Base-by-base conservation (phyloP, 805 yeast species). In the Brettanomyces anomalus region DNA sequence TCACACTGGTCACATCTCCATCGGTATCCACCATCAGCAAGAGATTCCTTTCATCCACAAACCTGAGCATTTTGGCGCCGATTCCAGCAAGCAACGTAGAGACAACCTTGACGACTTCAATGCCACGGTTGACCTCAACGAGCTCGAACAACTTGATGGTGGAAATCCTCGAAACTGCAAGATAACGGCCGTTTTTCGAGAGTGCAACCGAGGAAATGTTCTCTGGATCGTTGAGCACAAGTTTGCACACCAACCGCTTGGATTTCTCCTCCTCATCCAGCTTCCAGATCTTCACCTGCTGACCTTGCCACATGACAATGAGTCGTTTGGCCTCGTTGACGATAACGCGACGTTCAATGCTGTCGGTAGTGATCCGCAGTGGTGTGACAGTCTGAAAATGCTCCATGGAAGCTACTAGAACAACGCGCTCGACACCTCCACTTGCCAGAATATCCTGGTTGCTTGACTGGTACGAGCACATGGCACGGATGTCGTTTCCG, bases 401-500 rank as follows among this genome's bases (percentile, higher is more conserved):
- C 24, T 71, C 70, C 21, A 81, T 63, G 1, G 93, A 76, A 55
- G 77, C 83, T 19, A 81, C 71, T 3, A 79, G 81, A 40, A 86
- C 63, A 17, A 77, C 69, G 56, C 81, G 74, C 55, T 85, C 95
- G 17, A 82, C 85, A 53, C 95, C 95, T 39, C 93, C 95, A 50
- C 89, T 80, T 2, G 84, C 78, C 42, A 90, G 67, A 46, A 82
- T 71, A 54, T 79, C 79, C 40, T 77, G 69, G 36, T 79, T 79
- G 52, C 74, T 79, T 33, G 90, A 66, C 58, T 85, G 89, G 52
- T 70, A 84, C 4, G 80, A 66, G 1, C 80, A 64, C 73, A 89
- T 74, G 1, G 93, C 68, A 56, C 96, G 78, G 33, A 89, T 77
- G 61, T 89, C 97, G 57, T 84, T 80, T 33, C 93, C 77, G 60